phyloP scores from a whole-genome alignment of 768 basidiomycete genomes.

The Ephemerocybe angulata region DNA sequence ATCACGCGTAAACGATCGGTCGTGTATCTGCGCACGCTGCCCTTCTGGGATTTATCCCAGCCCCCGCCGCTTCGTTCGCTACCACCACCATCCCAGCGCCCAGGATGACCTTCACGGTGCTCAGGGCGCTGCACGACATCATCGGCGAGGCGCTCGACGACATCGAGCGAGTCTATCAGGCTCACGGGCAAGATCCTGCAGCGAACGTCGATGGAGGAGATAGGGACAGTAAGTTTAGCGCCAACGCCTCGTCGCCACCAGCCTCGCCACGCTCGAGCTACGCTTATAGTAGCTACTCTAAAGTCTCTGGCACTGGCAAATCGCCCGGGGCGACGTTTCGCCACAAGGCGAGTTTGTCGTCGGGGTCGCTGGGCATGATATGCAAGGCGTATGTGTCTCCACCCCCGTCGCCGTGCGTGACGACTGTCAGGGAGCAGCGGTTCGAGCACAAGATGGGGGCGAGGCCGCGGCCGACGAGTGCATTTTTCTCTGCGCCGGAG shows the following conservation, averaged over 20 bases:
- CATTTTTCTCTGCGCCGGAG: constrained; percentile 15
- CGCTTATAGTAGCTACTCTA: too few species aligned
- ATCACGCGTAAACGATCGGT: not conserved
- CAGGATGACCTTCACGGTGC: constrained; percentile 56
- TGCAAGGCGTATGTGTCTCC: constrained; percentile 30
- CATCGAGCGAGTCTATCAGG: constrained; percentile 56
- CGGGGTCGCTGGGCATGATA: constrained; percentile 6
- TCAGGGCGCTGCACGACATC: constrained; percentile 61
- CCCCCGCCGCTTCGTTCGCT: constrained; percentile 2
- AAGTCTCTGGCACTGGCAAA: not conserved
- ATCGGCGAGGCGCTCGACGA: constrained; percentile 67
- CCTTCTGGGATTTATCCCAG: constrained; percentile 10
- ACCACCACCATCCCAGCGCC: constrained; percentile 1
- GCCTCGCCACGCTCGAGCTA: not conserved
- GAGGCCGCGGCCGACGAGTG: not conserved
- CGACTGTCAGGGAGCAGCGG: constrained; percentile 10
- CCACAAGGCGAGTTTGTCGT: constrained; percentile 2
- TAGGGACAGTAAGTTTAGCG: constrained; percentile 10
- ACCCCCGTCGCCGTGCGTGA: constrained; percentile 29
- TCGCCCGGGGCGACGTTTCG: not conserved
- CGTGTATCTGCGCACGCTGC: not conserved
- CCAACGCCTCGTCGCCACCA: not conserved
- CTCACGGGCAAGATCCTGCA: constrained; percentile 17
- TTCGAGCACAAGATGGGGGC: not conserved
- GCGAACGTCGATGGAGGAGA: constrained; percentile 10